Percentiles rank a stretch among this genome's conserved stretches.
Evolutionary conservation across 805 yeast species (phyloP).

Genomic region (Candida germanica): DNA sequence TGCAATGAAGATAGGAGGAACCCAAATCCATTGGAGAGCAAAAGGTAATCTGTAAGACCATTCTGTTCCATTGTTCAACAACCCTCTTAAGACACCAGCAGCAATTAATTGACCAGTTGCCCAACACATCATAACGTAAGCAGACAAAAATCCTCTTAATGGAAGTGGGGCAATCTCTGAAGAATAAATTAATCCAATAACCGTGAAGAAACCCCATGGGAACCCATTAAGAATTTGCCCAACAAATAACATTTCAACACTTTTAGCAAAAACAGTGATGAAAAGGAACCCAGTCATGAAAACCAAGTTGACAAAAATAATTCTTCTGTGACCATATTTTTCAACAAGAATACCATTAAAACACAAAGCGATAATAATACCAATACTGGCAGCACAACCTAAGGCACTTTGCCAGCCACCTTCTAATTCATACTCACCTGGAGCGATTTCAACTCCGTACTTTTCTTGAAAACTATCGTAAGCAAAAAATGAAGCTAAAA

Average conservation of each 20-base stretch:
- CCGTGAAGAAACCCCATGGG: slow-evolving; percentile 39
- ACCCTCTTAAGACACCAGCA: slow-evolving; percentile 46
- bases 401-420: slow-evolving; percentile 31
- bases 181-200: slow-evolving; percentile 49
- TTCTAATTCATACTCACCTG: slow-evolving; percentile 15
- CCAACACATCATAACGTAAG: slow-evolving; percentile 50
- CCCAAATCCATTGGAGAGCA: slow-evolving; percentile 60
- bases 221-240: slow-evolving; percentile 42
- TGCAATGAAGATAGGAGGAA: slow-evolving; percentile 41
- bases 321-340: slow-evolving; percentile 38
- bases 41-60: slow-evolving; percentile 52
- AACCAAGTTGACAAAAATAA: slow-evolving; percentile 23
- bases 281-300: slow-evolving; percentile 28
- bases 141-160: slow-evolving; percentile 46
- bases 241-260: slow-evolving; percentile 30
- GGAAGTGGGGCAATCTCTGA: slow-evolving; percentile 53
- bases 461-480: slow-evolving; percentile 30
- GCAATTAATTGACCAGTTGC: slow-evolving; percentile 54
- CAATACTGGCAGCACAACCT: slow-evolving; percentile 26
- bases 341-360: slow-evolving; percentile 41
- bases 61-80: slow-evolving; percentile 18
- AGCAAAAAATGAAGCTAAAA: slow-evolving; percentile 36
- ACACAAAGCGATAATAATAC: slow-evolving; percentile 42
- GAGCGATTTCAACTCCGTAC: slow-evolving; percentile 27
- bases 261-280: slow-evolving; percentile 36